Base-by-base conservation (phyloP, 352 stramenopile genomes). In the Halophytophthora batemanensis region DNA sequence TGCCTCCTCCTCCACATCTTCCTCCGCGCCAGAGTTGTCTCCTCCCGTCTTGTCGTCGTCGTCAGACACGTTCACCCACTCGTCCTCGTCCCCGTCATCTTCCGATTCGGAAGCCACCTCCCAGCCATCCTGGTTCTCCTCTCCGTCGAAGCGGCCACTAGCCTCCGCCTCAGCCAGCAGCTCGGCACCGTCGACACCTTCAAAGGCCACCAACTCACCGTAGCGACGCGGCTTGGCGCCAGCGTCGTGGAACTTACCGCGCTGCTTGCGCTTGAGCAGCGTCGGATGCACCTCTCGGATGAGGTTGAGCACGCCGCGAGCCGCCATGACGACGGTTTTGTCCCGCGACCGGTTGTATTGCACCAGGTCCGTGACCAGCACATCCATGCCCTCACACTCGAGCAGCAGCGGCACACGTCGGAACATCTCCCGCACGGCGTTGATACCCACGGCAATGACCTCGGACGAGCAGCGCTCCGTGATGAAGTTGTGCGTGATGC, bases 401-500 rank as follows among this genome's bases (percentile, higher is more conserved):
- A 99, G 83, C 22, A 98, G 72, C 17, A 98, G 80, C 22, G 97
- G 97, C 19, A 98, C 84, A 19, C 96, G 81, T 17, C 78, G 73
- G 60, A 97, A 98, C 56, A 99, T 92, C 49, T 98, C 96, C 23
- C 96, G 86, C 46, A 97, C 71, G 6, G 96, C 78, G 71, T 99
- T 99, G 62, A 99, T 98, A 18, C 97, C 97, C 2, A 99, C 90
- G 11, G 96, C 96, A 70, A 99, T 98, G 58, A 98, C 92, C 67
- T 98, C 94, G 48, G 86, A 94, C 21, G 83, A 91, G 59, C 92
- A 98, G 25, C 94, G 77, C 56, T 99, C 97, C 1, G 92, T 98
- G 21, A 99, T 93, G 54, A 99, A 99, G 62, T 98, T 98, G 76
- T 99, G 93, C 31, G 96, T 95, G 61, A 99, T 98, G 34, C 91